Base-by-base conservation (phyloP, 306 rosid genomes). In the Trifolium pratense region DNA sequence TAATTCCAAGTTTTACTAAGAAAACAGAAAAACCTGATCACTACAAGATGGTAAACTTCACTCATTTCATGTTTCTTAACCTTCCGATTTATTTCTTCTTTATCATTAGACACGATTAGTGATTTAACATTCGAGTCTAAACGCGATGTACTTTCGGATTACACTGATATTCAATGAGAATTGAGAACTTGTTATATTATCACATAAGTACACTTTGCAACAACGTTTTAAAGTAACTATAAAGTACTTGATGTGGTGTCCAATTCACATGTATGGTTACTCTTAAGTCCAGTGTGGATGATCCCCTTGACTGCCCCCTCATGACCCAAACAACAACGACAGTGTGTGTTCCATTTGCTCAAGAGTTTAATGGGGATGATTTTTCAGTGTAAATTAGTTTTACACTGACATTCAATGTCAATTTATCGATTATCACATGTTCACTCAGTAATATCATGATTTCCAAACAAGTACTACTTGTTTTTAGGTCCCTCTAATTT, bases 1-100 rank as follows among this genome's bases (percentile, higher is more conserved):
- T 89, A 48, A 75, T 91, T 84, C 97, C 97, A 45, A 89, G 96
- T 83, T 94, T 94, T 80, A 94, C 96, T 11, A 90, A 89, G 81
- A 94, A 89, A 79, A 76, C 84, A 12, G 96, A 93, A 61, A 89
- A 89, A 78, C 96, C 92, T 52, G 93, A 93, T 84, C 86, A 85
- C 83, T 93, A 79, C 79, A 89, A 9, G 81, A 91, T 88, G 97
- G 97, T 91, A 85, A 56, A n/a, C 1, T 56, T 23, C 3, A 5
- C 23, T 56, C 3, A 21, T 13, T 51, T 48, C 26, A 17, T 23
- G 42, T 43, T 31, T 9, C 1, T 12, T 31, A 14, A 3, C 20
- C 15, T 3, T 62, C 7, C 3, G 0, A 0, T 7, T 8, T 21
- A 23, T 9, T 10, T 6, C 20, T 45, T 46, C 29, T 32, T 43